Evolutionary conservation across 2,329 filamentous ascomycete genomes (phyloP), one percentile per base, ranked within the genome.

Genomic region (Neopestalotiopsis rosae): DNA sequence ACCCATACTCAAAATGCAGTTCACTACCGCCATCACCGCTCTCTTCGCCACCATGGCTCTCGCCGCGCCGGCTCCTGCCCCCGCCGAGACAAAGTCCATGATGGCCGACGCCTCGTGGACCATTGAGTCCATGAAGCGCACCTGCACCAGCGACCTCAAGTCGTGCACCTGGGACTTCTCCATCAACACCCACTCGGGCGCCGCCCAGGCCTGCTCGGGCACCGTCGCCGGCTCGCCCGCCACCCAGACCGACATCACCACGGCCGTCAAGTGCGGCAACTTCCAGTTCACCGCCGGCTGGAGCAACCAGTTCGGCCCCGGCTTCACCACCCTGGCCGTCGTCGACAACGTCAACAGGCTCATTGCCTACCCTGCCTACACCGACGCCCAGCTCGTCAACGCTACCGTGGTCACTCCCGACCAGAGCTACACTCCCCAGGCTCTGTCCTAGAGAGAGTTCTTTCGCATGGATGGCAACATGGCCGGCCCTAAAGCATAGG

Each of bases 241-340:
- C 72, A 76, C 77, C 73, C 79, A 80, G 68, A 81, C 80, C 28
- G 79, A 81, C 49, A 71, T 77, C 72, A 81, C 68, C 78, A 79
- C 75, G 71, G 80, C 71, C 59, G 70, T 72, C 66, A 40, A 17
- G 57, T 88, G 86, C 78, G 87, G 86, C 57, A 76, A 74, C 72
- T 89, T 81, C 81, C 85, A 80, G 69, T 74, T 89, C 72, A 88
- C 85, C 61, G 86, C 84, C 12, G 84, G 84, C 75, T 89, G 87
- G 87, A 87, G 83, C 74, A 86, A 81, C 74, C 84, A 88, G 77
- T 89, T 89, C 72, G 87, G 87, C 67, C 69, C 85, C 32, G 87
- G 84, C 70, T 89, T 89, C 80, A 88, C 86, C 49, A 87, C 85
- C 24, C 78, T 89, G 52, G 80, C 84, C 6, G 84, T 89, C 57